Conservation (phyloP, 2,329 filamentous ascomycete genomes). For the Ophiostoma quercus region DNA sequence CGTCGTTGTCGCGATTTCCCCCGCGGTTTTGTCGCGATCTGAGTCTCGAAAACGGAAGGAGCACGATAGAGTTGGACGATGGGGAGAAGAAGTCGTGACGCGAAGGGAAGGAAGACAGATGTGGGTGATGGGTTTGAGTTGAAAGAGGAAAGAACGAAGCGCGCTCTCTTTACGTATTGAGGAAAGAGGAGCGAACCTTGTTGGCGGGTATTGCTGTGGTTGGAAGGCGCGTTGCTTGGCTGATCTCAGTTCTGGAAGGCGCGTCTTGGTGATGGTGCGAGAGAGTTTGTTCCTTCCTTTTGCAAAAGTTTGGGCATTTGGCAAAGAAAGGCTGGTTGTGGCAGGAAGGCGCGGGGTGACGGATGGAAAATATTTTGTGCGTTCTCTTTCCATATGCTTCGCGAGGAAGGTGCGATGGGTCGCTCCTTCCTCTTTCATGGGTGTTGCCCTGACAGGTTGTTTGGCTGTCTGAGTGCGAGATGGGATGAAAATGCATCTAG, state of each 20-base stretch:
- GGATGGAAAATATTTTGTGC: not conserved
- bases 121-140: not conserved
- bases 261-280: not conserved
- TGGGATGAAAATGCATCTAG: too few species aligned
- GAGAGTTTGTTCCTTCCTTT: not conserved
- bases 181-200: not conserved
- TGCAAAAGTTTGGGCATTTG: not conserved
- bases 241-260: not conserved
- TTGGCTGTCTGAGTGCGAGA: not conserved
- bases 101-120: not conserved
- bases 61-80: not conserved
- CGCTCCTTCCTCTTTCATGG: conserved; percentile 16
- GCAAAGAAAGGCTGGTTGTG: not conserved
- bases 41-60: not conserved
- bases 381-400: not conserved
- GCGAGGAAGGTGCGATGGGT: conserved; percentile 20
- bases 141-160: conserved; percentile 12
- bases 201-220: not conserved
- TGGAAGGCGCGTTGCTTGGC: conserved; percentile 2
- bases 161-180: not conserved
- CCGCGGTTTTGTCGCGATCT: not conserved
- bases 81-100: not conserved
- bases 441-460: not conserved
- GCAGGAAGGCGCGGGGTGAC: conserved; percentile 1
- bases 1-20: not conserved